phyloP scores from a whole-genome alignment of 106 monocot genomes.

The Dendrobium huoshanense region DNA sequence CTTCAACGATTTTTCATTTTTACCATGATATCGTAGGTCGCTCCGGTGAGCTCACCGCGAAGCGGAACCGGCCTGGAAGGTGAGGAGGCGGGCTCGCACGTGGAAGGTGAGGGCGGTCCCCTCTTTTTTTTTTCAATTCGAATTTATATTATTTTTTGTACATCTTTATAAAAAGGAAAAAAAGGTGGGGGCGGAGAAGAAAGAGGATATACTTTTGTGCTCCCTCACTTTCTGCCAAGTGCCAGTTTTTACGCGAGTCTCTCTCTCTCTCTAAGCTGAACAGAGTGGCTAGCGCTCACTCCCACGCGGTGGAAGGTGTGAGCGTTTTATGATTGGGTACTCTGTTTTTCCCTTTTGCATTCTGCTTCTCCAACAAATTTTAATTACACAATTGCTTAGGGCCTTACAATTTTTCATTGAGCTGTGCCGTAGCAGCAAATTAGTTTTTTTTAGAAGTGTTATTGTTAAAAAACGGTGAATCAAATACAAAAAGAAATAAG shows the following conservation, averaged over 20 bases:
- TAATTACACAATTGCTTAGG: too few relatives aligned
- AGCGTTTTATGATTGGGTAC: not conserved
- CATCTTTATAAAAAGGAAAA: not conserved
- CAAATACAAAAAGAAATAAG: too few relatives aligned
- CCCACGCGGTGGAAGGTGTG: not conserved
- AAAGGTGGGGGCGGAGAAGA: not conserved
- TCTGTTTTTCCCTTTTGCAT: not conserved
- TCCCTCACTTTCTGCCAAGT: not conserved
- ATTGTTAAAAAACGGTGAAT: too few relatives aligned
- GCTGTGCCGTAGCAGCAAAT: too few relatives aligned
- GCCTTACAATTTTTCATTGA: too few relatives aligned
- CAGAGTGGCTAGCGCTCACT: not conserved
- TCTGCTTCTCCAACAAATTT: not conserved
- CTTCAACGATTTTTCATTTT: not conserved
- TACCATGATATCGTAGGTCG: not conserved
- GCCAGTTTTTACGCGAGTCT: not conserved
- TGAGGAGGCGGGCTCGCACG: not conserved
- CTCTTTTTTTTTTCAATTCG: not conserved
- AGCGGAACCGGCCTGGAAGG: conserved; percentile 6
- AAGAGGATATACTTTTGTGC: conserved; percentile 9
- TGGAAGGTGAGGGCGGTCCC: not conserved
- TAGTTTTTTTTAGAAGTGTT: too few relatives aligned
- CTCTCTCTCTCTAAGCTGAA: not conserved
- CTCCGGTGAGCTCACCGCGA: conserved; percentile 3
- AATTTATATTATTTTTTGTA: not conserved